Percentiles rank a stretch among this genome's conserved stretches.
Evolutionary conservation across 352 stramenopile genomes (phyloP).

Genomic region (Discostella stelligera): DNA sequence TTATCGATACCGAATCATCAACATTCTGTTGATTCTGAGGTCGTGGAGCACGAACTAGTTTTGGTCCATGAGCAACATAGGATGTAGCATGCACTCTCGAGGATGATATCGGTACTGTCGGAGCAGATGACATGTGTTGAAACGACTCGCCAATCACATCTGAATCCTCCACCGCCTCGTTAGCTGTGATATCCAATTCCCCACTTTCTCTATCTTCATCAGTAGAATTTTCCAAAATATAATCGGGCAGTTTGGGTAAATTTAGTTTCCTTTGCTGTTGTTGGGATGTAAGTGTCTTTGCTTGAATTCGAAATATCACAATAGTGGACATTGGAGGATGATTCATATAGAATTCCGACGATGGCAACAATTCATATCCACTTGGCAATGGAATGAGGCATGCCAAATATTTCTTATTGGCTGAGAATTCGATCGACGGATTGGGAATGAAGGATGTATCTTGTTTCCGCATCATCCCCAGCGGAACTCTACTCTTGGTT

Average conservation of each 20-base stretch:
- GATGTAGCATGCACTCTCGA: conserved; percentile 14
- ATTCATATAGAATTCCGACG: neutral
- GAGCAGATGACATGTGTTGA: neutral
- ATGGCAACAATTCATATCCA: conserved; percentile 27
- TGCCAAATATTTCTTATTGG: conserved; percentile 42
- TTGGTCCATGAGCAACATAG: conserved; percentile 42
- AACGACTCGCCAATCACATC: neutral
- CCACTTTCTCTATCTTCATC: conserved; percentile 14
- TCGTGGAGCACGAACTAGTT: conserved; percentile 32
- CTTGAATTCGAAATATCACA: conserved; percentile 48
- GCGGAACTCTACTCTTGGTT: conserved; percentile 48
- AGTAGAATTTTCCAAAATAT: conserved; percentile 18
- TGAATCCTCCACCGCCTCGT: conserved; percentile 9
- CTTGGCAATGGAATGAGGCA: conserved; percentile 41
- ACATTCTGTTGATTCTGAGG: conserved; percentile 2
- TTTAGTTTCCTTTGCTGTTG: conserved; percentile 24
- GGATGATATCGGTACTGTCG: neutral
- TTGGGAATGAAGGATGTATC: conserved; percentile 20
- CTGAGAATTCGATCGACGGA: conserved; percentile 45
- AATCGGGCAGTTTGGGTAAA: conserved; percentile 43
- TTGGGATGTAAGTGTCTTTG: conserved; percentile 25
- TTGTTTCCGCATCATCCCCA: conserved; percentile 37
- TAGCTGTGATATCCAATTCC: conserved; percentile 6
- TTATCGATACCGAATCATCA: conserved; percentile 1
- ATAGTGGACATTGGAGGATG: conserved; percentile 27